A percentile compares a stretch with the other conserved stretches of the same genome.
phyloP scores from a whole-genome alignment of 2,329 filamentous ascomycete genomes.

The Fusarium musae region DNA sequence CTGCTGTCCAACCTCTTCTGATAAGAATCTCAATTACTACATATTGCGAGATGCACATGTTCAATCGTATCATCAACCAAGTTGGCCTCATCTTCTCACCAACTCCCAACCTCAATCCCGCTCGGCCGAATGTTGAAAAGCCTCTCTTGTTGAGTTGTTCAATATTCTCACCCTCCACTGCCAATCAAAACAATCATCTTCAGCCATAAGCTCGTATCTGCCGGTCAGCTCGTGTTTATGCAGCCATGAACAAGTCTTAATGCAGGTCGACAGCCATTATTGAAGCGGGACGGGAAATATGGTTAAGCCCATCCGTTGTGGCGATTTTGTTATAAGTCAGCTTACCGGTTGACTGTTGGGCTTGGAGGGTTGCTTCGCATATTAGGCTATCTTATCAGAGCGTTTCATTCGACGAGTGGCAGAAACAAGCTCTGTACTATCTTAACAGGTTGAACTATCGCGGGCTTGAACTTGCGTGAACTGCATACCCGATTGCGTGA shows the following conservation, averaged over 20 bases:
- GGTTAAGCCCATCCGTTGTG: not conserved
- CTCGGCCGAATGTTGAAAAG: not conserved
- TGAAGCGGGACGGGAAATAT: conserved; percentile 23
- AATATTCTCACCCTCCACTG: not conserved
- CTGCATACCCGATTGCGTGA: conserved; percentile 11
- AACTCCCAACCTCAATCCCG: not conserved
- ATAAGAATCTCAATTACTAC: not conserved
- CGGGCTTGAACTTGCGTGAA: not conserved
- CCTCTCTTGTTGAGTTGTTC: not conserved
- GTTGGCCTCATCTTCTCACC: not conserved
- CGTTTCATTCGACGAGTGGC: not conserved
- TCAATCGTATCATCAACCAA: not conserved
- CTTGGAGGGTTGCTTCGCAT: not conserved
- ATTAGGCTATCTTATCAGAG: not conserved
- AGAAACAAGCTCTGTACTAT: not conserved
- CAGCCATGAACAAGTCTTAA: conserved; percentile 12
- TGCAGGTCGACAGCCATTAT: conserved; percentile 31
- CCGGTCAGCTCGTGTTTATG: conserved; percentile 27
- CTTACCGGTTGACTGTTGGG: conserved; percentile 1
- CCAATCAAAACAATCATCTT: not conserved
- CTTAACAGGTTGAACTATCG: not conserved
- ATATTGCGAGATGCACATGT: not conserved
- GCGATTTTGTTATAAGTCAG: not conserved
- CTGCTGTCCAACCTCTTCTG: too few species aligned
- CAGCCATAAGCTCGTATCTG: conserved; percentile 39